These are phyloP conservation scores for Neophaeococcomyces aloes DNA, from an alignment of 2,329 filamentous ascomycete genomes.

Conservation along the genomic window DNA sequence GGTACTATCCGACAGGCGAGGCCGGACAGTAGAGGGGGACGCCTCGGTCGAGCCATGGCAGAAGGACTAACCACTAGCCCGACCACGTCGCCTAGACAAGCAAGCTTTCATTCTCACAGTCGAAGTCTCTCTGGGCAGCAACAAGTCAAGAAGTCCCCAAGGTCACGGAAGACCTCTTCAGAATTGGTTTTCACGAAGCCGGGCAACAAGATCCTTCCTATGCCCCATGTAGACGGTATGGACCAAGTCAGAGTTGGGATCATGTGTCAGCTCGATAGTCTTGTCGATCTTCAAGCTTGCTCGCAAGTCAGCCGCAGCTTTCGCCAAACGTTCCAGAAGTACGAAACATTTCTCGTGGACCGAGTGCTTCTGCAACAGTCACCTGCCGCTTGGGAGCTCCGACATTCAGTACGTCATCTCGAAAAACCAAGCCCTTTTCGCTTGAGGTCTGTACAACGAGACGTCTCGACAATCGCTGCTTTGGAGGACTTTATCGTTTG, in stretches of 20 bases:
- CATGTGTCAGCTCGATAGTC: slow-evolving; percentile 2
- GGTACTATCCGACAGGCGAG: background rate
- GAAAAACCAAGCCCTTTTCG: slow-evolving; percentile 14
- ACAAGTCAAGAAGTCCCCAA: background rate
- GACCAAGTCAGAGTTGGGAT: slow-evolving; percentile 3
- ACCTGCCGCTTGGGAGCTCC: slow-evolving; percentile 19
- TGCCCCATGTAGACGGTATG: background rate
- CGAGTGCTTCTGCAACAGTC: slow-evolving; percentile 17
- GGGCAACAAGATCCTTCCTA: background rate
- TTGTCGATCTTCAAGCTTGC: slow-evolving; percentile 11
- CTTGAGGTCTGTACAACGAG: slow-evolving; percentile 23
- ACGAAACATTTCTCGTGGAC: slow-evolving; percentile 18
- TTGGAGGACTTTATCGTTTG: slow-evolving; percentile 48
- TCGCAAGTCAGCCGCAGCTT: slow-evolving; percentile 21
- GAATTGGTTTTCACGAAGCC: background rate
- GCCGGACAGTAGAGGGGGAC: slow-evolving; percentile 1
- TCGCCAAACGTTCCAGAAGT: slow-evolving; percentile 17
- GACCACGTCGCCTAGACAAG: background rate
- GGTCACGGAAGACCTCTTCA: background rate
- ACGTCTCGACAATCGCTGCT: slow-evolving; percentile 43
- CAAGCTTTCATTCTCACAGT: background rate
- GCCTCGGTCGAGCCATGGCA: slow-evolving; percentile 7
- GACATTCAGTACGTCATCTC: slow-evolving; percentile 14
- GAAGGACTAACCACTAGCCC: background rate
- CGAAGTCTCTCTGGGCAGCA: background rate